Evolutionary conservation across 345 rosid genomes (phyloP).

Genomic region (Carallia brachiata): DNA sequence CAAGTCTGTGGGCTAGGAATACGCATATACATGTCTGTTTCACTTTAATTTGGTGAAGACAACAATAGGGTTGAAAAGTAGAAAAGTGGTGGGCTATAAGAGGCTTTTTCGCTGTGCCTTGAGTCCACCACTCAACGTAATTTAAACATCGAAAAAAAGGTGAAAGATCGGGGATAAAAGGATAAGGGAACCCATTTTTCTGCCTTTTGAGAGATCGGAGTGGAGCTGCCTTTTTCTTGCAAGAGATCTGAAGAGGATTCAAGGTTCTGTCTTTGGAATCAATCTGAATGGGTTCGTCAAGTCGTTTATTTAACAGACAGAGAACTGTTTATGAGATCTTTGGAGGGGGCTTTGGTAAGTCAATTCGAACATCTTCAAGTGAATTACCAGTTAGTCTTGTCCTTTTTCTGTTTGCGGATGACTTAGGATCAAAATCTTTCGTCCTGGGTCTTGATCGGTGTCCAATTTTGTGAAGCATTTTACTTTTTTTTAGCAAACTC

Average conservation of each 20-base stretch:
- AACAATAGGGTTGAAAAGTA: neutral
- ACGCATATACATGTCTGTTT: no score
- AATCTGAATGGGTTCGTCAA: slow-evolving; percentile 53
- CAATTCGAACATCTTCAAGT: no score
- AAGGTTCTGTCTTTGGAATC: slow-evolving; percentile 13
- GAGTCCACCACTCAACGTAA: slow-evolving; percentile 25
- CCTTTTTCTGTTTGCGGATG: no score
- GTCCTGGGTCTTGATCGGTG: no score
- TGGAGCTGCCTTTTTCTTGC: slow-evolving; percentile 8
- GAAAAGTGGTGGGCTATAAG: slow-evolving; percentile 28
- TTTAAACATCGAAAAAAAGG: neutral
- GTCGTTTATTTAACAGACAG: slow-evolving; percentile 62
- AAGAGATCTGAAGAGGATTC: slow-evolving; percentile 47
- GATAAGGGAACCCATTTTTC: slow-evolving; percentile 7
- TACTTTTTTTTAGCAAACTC: no score
- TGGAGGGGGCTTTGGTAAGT: slow-evolving; percentile 50
- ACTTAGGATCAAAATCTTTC: no score
- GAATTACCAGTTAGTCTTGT: no score
- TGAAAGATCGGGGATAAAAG: neutral
- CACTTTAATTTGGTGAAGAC: no score
- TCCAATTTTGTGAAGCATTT: no score
- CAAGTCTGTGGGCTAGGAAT: no score
- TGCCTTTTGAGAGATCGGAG: slow-evolving; percentile 17
- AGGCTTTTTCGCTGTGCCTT: slow-evolving; percentile 66
- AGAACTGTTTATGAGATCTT: slow-evolving; percentile 72